These are phyloP conservation scores for Trapa incisa DNA, from an alignment of 345 rosid species.

Conservation along the genomic window DNA sequence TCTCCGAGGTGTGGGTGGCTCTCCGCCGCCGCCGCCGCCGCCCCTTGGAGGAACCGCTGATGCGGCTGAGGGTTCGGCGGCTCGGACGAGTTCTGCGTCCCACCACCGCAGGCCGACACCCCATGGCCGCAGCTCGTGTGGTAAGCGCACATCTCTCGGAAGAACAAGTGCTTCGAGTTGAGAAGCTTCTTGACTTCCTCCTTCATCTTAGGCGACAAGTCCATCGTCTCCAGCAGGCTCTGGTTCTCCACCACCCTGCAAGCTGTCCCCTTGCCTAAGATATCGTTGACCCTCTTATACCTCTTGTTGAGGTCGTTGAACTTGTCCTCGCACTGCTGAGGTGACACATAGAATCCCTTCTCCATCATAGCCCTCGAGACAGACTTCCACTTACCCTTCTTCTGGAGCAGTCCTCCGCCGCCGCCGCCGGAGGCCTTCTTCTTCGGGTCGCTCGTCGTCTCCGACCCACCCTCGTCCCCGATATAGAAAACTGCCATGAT, in stretches of 20 bases:
- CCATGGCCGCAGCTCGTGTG: slow-evolving; percentile 78
- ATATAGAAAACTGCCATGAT: slow-evolving; percentile 86
- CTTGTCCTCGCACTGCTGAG: slow-evolving; percentile 97
- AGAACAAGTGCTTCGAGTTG: slow-evolving; percentile 87
- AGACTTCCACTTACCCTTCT: slow-evolving; percentile 98
- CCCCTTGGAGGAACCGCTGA: slow-evolving; percentile 45
- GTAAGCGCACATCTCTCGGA: slow-evolving; percentile 94
- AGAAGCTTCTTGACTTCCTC: slow-evolving; percentile 75
- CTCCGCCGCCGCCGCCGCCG: slow-evolving; percentile 9
- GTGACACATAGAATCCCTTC: slow-evolving; percentile 90
- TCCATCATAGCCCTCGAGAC: slow-evolving; percentile 96
- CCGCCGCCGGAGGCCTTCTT: slow-evolving; percentile 15
- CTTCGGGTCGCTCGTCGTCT: slow-evolving; percentile 38
- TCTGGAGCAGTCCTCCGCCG: slow-evolving; percentile 52
- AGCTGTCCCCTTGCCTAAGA: slow-evolving; percentile 81
- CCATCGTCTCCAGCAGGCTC: slow-evolving; percentile 67
- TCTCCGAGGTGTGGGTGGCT: background rate
- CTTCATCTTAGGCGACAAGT: slow-evolving; percentile 56
- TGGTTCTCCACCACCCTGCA: slow-evolving; percentile 93
- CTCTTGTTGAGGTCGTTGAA: slow-evolving; percentile 94
- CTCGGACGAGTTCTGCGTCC: slow-evolving; percentile 28
- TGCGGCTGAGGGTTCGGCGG: slow-evolving; percentile 27
- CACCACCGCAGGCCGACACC: background rate
- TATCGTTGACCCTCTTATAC: slow-evolving; percentile 92
- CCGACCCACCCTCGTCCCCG: slow-evolving; percentile 74